Conservation (phyloP, 305 asterid genomes). For the Striga hermonthica region DNA sequence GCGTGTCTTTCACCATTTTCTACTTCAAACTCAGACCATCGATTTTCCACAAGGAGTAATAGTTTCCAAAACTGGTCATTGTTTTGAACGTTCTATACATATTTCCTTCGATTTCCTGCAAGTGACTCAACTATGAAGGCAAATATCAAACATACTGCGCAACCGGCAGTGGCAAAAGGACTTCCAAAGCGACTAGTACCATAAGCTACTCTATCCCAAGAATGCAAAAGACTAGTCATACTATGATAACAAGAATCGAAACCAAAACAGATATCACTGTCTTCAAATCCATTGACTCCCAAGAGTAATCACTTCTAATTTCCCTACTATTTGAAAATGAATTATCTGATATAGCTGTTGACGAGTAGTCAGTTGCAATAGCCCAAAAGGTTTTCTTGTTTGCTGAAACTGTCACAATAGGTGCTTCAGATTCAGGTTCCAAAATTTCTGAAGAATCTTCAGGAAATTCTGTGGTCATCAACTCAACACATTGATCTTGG, state of each 20-base stretch:
- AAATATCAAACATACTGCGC: too few species aligned
- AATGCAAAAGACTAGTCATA: constrained; percentile 41
- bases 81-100: too few species aligned
- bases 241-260: constrained; percentile 46
- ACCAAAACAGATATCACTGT: constrained; percentile 39
- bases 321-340: constrained; percentile 32
- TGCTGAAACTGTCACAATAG: constrained; percentile 35
- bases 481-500: constrained; percentile 71
- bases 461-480: constrained; percentile 71
- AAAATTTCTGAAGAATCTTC: constrained; percentile 53
- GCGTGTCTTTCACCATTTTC: too few species aligned
- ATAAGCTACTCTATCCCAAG: constrained; percentile 23
- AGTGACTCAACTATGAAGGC: too few species aligned
- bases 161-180: too few species aligned
- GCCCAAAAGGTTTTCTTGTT: constrained; percentile 55
- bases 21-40: too few species aligned
- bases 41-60: too few species aligned
- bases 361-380: constrained; percentile 36
- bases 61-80: too few species aligned
- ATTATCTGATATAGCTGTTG: constrained; percentile 31
- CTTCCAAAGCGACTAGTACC: too few species aligned
- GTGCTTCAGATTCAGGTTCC: constrained; percentile 73
- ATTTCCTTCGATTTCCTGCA: too few species aligned
- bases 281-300: constrained; percentile 34
- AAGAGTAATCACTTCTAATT: constrained; percentile 32